These are phyloP conservation scores for Neopestalotiopsis sp. DNA, from an alignment of 2,329 filamentous ascomycete genomes.

Conservation along the genomic window DNA sequence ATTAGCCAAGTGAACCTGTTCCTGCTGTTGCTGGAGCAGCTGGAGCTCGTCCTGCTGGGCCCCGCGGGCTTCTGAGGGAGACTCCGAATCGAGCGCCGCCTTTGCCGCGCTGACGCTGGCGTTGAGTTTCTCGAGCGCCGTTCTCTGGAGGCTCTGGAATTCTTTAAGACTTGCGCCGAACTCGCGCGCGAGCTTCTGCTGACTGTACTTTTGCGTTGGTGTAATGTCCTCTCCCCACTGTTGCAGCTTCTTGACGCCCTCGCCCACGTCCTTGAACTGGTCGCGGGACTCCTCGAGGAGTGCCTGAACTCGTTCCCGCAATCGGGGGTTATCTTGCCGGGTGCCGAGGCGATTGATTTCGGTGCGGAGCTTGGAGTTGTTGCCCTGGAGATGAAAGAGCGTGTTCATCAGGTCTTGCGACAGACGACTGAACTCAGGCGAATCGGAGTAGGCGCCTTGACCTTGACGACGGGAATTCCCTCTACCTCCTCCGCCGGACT, in stretches of 20 bases:
- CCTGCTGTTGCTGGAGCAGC: slow-evolving; percentile 57
- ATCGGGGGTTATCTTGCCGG: slow-evolving; percentile 86
- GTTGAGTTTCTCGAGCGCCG: slow-evolving; percentile 90
- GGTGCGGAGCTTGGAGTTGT: slow-evolving; percentile 82
- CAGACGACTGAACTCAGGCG: slow-evolving; percentile 87
- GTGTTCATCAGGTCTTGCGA: slow-evolving; percentile 85
- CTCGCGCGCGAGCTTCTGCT: slow-evolving; percentile 92
- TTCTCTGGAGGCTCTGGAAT: slow-evolving; percentile 90
- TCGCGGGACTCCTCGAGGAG: slow-evolving; percentile 85
- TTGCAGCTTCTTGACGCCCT: slow-evolving; percentile 91
- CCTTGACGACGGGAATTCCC: slow-evolving; percentile 54
- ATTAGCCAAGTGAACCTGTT: slow-evolving; percentile 80
- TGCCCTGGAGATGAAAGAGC: slow-evolving; percentile 86
- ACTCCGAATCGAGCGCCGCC: slow-evolving; percentile 70
- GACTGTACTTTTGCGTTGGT: slow-evolving; percentile 95
- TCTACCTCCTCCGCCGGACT: slow-evolving; percentile 73
- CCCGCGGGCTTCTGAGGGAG: slow-evolving; percentile 34
- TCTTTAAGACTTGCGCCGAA: slow-evolving; percentile 88
- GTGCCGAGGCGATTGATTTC: slow-evolving; percentile 88
- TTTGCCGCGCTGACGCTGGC: slow-evolving; percentile 84
- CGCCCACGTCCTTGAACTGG: slow-evolving; percentile 89
- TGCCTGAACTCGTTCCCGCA: slow-evolving; percentile 88
- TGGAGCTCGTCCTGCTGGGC: slow-evolving; percentile 52
- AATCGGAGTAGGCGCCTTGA: slow-evolving; percentile 76
- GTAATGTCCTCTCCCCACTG: slow-evolving; percentile 57